Evolutionary conservation across 1,139 yeast species (phyloP).

Genomic region (Pichia sp.): DNA sequence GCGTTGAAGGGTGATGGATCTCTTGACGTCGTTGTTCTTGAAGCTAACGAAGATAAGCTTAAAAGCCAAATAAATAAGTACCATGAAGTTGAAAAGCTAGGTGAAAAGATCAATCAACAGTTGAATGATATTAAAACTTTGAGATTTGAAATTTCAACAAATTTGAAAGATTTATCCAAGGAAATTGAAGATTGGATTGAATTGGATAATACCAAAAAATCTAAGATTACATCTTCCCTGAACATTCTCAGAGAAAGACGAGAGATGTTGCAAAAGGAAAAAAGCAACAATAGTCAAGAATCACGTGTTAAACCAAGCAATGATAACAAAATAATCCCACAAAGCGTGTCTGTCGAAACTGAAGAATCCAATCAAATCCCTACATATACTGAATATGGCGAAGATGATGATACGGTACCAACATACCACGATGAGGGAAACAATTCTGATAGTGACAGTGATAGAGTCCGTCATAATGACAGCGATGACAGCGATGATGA

Average conservation of each 20-base stretch:
- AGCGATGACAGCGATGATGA: constrained; percentile 21
- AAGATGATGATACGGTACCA: no score
- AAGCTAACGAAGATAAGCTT: not conserved
- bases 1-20: constrained; percentile 2
- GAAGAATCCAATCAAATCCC: no score
- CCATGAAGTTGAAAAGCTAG: constrained; percentile 4
- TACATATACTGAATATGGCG: no score
- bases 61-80: constrained; percentile 1
- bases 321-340: no score
- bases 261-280: constrained; percentile 7
- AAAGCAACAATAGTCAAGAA: no score
- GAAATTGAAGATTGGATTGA: constrained; percentile 35
- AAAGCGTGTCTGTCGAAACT: no score
- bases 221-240: constrained; percentile 29
- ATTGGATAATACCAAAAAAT: constrained; percentile 37
- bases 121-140: constrained; percentile 21
- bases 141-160: constrained; percentile 33
- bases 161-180: constrained; percentile 35
- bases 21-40: no score
- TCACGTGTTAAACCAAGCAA: no score
- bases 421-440: constrained; percentile 20
- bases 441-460: constrained; percentile 27
- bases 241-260: constrained; percentile 10
- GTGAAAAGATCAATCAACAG: constrained; percentile 17
- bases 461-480: constrained; percentile 14